These are phyloP conservation scores for Saccharomycopsis oosterbeekiorum DNA, from an alignment of 805 yeast species.

Conservation along the genomic window DNA sequence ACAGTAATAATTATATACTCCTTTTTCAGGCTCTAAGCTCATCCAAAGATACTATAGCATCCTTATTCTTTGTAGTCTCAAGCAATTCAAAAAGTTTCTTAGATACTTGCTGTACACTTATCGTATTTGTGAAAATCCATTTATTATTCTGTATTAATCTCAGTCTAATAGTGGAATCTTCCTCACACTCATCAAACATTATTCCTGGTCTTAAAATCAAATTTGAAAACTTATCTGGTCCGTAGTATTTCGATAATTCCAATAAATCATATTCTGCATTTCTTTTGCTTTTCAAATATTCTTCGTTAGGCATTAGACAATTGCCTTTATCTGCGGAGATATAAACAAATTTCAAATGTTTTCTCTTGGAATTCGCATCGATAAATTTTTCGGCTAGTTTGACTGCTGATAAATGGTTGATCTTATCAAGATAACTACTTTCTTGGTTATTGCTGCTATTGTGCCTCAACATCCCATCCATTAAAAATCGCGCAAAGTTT, in stretches of 20 bases:
- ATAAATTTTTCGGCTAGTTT: slow-evolving; percentile 13
- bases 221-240: slow-evolving; percentile 33
- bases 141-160: slow-evolving; percentile 34
- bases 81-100: background rate
- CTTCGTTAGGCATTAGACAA: slow-evolving; percentile 56
- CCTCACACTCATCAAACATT: slow-evolving; percentile 51
- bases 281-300: slow-evolving; percentile 67
- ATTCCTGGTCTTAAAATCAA: slow-evolving; percentile 74
- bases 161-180: slow-evolving; percentile 29
- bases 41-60: background rate
- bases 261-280: slow-evolving; percentile 56
- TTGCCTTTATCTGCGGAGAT: slow-evolving; percentile 59
- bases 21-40: background rate
- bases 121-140: slow-evolving; percentile 46
- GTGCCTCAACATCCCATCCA: slow-evolving; percentile 38
- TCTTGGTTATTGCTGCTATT: background rate
- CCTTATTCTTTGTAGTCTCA: background rate
- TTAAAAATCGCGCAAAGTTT: slow-evolving; percentile 15
- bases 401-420: slow-evolving; percentile 8
- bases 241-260: slow-evolving; percentile 17
- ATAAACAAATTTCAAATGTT: slow-evolving; percentile 44
- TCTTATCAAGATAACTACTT: background rate
- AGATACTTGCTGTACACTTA: slow-evolving; percentile 64
- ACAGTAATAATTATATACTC: background rate
- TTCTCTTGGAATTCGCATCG: slow-evolving; percentile 22